phyloP scores from a whole-genome alignment of 176 grass and related monocot genomes.

The Dactylis glomerata region DNA sequence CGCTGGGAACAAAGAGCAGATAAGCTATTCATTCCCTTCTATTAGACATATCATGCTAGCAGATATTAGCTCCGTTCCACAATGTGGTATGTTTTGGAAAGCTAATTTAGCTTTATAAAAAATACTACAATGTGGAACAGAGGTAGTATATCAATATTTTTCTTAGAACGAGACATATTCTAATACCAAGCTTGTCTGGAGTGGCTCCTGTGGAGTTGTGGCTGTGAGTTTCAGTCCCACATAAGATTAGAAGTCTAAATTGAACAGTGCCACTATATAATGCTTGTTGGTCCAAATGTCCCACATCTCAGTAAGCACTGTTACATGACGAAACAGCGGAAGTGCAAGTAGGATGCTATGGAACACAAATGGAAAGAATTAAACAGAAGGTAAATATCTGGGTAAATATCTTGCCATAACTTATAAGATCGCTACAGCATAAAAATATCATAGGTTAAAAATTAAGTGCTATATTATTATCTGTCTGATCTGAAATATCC shows the following conservation, averaged over 20 bases:
- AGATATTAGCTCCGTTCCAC: background rate
- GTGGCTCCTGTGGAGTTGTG: background rate
- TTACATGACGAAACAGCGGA: background rate
- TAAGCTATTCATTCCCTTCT: background rate
- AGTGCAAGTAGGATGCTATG: background rate
- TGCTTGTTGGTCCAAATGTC: background rate
- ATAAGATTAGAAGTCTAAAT: background rate
- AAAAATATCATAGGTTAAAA: constrained; percentile 6
- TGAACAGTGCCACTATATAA: background rate
- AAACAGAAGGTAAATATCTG: background rate
- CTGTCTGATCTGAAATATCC: background rate
- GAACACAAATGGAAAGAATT: background rate
- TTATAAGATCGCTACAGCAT: constrained; percentile 5
- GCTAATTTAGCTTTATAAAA: too few relatives aligned
- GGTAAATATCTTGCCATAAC: background rate
- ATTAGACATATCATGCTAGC: constrained; percentile 9
- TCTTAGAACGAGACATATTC: background rate
- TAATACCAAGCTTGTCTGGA: background rate
- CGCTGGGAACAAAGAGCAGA: background rate
- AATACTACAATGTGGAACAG: too few relatives aligned
- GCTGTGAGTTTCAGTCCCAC: background rate
- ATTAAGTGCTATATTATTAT: background rate
- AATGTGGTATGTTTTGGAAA: too few relatives aligned
- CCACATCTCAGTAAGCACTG: background rate
- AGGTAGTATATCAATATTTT: background rate